Evolutionary conservation across 805 yeast species (phyloP).

Genomic region (Starmera caribaea): DNA sequence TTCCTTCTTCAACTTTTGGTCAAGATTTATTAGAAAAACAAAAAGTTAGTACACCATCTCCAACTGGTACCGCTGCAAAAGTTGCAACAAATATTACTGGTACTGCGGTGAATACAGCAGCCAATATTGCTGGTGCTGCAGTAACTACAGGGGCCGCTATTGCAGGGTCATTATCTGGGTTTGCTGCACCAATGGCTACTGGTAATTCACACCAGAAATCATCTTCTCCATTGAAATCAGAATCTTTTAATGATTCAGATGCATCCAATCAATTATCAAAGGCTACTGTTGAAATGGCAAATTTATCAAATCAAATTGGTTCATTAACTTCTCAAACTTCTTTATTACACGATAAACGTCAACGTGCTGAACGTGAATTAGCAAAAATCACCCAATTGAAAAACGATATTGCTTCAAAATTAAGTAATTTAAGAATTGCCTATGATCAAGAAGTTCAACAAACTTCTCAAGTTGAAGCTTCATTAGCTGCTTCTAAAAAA

Average conservation of each 20-base stretch:
- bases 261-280: conserved; percentile 60
- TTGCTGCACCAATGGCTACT: neutral
- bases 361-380: conserved; percentile 69
- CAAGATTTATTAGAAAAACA: conserved; percentile 44
- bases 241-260: conserved; percentile 20
- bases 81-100: conserved; percentile 10
- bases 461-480: conserved; percentile 61
- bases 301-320: conserved; percentile 74
- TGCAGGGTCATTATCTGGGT: neutral
- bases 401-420: conserved; percentile 62
- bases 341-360: conserved; percentile 56
- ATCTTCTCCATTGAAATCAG: conserved; percentile 5
- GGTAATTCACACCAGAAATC: neutral
- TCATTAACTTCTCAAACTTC: conserved; percentile 72
- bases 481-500: conserved; percentile 44
- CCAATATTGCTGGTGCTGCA: neutral
- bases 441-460: conserved; percentile 75
- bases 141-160: neutral
- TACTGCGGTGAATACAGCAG: conserved; percentile 3
- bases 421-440: conserved; percentile 52
- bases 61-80: conserved; percentile 12
- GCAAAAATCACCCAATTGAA: conserved; percentile 57
- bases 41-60: conserved; percentile 8
- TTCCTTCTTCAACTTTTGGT: conserved; percentile 82
- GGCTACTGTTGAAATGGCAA: conserved; percentile 81